These are phyloP conservation scores for Aegilops sharonensis DNA, from an alignment of 176 grass and related monocot genomes.

Conservation along the genomic window DNA sequence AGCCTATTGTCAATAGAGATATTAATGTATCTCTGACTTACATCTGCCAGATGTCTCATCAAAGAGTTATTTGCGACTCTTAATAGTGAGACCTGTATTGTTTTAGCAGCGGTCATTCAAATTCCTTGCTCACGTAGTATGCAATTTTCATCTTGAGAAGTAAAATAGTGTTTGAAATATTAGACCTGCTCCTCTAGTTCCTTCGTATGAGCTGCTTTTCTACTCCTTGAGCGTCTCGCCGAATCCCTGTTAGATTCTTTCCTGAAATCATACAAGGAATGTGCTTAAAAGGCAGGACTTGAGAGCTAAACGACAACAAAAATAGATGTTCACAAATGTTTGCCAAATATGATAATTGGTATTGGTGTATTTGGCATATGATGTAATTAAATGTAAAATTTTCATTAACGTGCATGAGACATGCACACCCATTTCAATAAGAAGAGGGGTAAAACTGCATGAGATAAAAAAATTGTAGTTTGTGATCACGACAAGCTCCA, in stretches of 20 bases:
- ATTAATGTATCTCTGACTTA: slow-evolving; percentile 55
- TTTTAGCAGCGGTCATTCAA: neutral
- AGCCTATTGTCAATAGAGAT: slow-evolving; percentile 55
- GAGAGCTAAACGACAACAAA: neutral
- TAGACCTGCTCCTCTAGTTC: slow-evolving; percentile 70
- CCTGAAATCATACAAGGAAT: slow-evolving; percentile 30
- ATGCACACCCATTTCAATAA: neutral
- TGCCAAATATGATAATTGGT: neutral
- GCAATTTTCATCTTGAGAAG: neutral
- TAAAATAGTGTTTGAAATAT: neutral
- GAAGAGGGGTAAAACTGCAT: neutral
- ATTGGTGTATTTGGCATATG: neutral
- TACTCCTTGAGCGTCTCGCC: slow-evolving; percentile 73
- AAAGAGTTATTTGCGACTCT: slow-evolving; percentile 62
- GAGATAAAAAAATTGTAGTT: neutral
- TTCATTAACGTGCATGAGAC: neutral
- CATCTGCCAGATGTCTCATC: slow-evolving; percentile 46
- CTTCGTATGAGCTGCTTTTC: slow-evolving; percentile 79
- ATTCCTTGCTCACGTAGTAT: neutral
- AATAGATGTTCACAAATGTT: neutral
- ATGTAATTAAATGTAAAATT: neutral
- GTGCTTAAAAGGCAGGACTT: neutral
- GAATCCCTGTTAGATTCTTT: slow-evolving; percentile 88
- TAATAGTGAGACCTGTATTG: slow-evolving; percentile 49
- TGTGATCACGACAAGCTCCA: neutral